Base-by-base conservation (phyloP, 345 rosid species). In the Euphorbia peplus region DNA sequence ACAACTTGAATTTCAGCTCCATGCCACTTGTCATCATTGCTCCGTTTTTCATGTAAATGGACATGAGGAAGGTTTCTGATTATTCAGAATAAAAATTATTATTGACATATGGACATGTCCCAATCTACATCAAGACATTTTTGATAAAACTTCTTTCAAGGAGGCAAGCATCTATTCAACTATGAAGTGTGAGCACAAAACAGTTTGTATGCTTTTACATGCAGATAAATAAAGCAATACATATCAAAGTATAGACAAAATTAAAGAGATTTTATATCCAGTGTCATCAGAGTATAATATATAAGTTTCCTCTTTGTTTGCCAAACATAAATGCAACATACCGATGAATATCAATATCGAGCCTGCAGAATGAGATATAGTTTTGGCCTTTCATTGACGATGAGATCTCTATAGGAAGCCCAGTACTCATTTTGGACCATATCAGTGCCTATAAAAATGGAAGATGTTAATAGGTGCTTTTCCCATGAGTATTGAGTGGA, bases 381-480 rank as follows among this genome's bases (percentile, higher is more conserved):
- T 71, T 85, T 79, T 93, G 97, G 78, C 84, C 83, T 72, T 64
- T 89, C 97, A 91, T 93, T 57, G 97, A 91, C 47, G 97, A 93
- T 18, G 89, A 83, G 73, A 93, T 93, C 73, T 89, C 97, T 72
- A 93, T 91, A 15, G 98, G 98, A 65, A 91, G 95, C 24, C 97
- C 98, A 60, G 97, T 93, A 64, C 98, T 93, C 98, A 93, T 91
- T 82, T 93, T 93, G 83, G 98, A 89, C 98, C 98, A 93, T 75
- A 93, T 93, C 75, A 91, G 78, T 25, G 98, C 98, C 98, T 93
- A 88, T 72, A 71, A n/a, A 68, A 70, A 60, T 16, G n/a, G 12
- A 26, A 14, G 21, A 25, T 63, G 73, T 46, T 41, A 67, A 52
- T 55, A 52, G 13, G 60, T 60, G 24, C 51, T 70, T 32, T 30